A percentile compares a stretch with the other conserved stretches of the same genome.
These are phyloP conservation scores for Solanum appendiculatum DNA, from an alignment of 257 asterid species.

Conservation along the genomic window DNA sequence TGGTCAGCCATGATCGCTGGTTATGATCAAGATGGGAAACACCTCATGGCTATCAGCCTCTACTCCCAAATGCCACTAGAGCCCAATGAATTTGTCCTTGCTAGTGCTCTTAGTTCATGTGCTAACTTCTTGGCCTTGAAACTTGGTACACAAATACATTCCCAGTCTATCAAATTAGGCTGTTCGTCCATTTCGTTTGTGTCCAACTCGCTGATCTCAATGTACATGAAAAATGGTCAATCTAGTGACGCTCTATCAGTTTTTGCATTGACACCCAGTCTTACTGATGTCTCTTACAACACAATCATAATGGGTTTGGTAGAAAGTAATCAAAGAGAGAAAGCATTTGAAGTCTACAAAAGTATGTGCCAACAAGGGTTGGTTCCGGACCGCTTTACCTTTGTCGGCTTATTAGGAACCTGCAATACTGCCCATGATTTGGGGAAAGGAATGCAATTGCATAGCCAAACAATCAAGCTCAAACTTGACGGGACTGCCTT, in stretches of 20 bases:
- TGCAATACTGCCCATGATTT: slow-evolving; percentile 22
- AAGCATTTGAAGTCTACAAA: slow-evolving; percentile 47
- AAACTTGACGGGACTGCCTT: slow-evolving; percentile 41
- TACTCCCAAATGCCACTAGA: slow-evolving; percentile 35
- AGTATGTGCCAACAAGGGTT: slow-evolving; percentile 33
- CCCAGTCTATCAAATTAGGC: slow-evolving; percentile 40
- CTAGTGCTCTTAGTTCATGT: slow-evolving; percentile 65
- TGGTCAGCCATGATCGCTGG: slow-evolving; percentile 79
- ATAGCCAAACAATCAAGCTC: slow-evolving; percentile 48
- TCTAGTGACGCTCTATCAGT: slow-evolving; percentile 40
- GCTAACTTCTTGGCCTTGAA: slow-evolving; percentile 29
- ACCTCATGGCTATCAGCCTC: slow-evolving; percentile 29
- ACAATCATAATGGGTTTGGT: slow-evolving; percentile 52
- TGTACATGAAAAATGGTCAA: slow-evolving; percentile 62
- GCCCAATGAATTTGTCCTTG: slow-evolving; percentile 52
- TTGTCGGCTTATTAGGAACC: slow-evolving; percentile 47
- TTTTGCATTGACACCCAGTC: slow-evolving; percentile 16
- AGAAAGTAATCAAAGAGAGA: slow-evolving; percentile 32
- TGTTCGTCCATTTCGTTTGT: slow-evolving; percentile 38
- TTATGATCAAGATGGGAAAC: slow-evolving; percentile 35
- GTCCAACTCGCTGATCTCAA: slow-evolving; percentile 46
- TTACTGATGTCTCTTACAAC: slow-evolving; percentile 45
- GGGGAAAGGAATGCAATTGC: slow-evolving; percentile 38
- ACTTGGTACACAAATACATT: slow-evolving; percentile 60
- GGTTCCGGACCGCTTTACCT: slow-evolving; percentile 66